Conservation (phyloP, 176 grass and related monocot genomes). For the Elymus sibiricus region DNA sequence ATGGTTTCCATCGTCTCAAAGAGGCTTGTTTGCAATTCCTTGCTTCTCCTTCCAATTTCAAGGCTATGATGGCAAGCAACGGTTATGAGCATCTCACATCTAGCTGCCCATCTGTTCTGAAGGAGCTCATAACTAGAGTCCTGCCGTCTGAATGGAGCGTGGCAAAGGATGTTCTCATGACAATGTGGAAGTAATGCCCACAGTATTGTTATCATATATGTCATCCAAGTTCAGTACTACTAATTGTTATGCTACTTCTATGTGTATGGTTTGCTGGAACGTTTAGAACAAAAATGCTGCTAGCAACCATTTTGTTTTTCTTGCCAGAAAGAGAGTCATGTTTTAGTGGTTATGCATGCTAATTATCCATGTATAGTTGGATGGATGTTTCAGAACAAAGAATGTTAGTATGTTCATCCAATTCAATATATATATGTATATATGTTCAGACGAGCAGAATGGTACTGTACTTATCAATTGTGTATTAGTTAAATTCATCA, state of each 20-base stretch:
- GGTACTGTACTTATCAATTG: no score
- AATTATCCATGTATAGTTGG: no score
- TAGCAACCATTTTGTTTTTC: no score
- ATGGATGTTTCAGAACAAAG: no score
- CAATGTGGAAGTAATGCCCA: background rate
- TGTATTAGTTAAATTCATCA: no score
- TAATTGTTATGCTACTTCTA: background rate
- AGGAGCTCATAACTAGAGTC: background rate
- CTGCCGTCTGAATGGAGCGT: background rate
- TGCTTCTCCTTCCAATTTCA: background rate
- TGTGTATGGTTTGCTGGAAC: background rate
- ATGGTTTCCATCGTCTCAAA: background rate
- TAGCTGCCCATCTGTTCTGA: background rate
- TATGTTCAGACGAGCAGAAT: no score
- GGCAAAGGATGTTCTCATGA: background rate
- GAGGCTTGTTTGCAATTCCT: background rate
- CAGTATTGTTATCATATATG: background rate
- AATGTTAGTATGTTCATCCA: no score
- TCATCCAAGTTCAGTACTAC: background rate
- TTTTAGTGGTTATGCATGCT: no score
- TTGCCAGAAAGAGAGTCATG: no score
- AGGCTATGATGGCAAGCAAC: background rate
- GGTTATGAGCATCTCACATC: background rate
- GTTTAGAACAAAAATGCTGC: background rate
- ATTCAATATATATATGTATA: no score